Conservation (phyloP, 495 filamentous ascomycete species). For the Trichoderma orchidacearum region DNA sequence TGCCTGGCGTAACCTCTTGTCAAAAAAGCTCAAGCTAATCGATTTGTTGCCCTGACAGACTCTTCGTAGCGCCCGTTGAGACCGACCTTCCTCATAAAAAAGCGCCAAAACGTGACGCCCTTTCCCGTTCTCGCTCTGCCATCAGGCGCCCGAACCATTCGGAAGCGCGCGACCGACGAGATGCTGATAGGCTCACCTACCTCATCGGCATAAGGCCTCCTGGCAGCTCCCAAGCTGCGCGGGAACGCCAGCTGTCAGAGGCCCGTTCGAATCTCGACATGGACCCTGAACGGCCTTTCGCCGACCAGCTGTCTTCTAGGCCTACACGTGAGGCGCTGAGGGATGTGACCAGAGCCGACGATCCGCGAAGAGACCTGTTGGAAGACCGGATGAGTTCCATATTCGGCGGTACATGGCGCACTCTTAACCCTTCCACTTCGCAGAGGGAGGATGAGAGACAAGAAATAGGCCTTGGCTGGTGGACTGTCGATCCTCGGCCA, state of each 20-base stretch:
- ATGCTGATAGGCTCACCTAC: slow-evolving; percentile 11
- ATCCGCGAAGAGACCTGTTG: neutral
- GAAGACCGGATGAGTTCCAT: neutral
- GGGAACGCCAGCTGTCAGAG: too few species aligned
- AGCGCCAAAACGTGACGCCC: neutral
- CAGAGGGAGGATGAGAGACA: neutral
- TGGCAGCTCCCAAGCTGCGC: too few species aligned
- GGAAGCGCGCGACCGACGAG: slow-evolving; percentile 21
- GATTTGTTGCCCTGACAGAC: slow-evolving; percentile 13
- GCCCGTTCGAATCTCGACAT: too few species aligned
- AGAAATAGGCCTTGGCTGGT: neutral
- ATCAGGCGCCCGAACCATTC: slow-evolving; percentile 45
- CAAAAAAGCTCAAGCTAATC: neutral
- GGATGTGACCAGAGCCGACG: neutral
- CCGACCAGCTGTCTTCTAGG: neutral
- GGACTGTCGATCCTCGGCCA: neutral
- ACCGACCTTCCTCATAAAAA: slow-evolving; percentile 38
- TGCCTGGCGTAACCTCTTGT: neutral
- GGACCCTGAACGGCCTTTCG: too few species aligned
- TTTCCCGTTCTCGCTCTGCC: slow-evolving; percentile 49
- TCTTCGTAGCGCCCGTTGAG: slow-evolving; percentile 41
- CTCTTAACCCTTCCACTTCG: neutral
- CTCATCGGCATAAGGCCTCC: slow-evolving; percentile 13
- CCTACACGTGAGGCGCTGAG: neutral
- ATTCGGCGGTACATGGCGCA: neutral